phyloP scores from a whole-genome alignment of 1,284 basidiomycete species.

The Ustilago cynodontis region DNA sequence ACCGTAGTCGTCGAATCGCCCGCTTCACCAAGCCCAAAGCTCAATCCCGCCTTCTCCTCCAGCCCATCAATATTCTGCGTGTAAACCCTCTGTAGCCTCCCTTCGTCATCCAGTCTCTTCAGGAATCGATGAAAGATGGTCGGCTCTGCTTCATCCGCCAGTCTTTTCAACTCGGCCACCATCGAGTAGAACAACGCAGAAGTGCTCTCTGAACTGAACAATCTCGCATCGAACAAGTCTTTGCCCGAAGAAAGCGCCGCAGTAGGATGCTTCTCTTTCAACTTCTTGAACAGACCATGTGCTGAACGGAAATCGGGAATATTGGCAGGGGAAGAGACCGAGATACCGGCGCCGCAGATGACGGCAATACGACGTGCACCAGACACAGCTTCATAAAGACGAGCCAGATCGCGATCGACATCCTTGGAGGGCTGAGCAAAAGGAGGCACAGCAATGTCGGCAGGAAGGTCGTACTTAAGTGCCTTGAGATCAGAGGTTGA shows the following conservation, averaged over 20 bases:
- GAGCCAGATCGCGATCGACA: slow-evolving; percentile 61
- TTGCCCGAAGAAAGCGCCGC: slow-evolving; percentile 80
- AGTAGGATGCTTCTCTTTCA: slow-evolving; percentile 81
- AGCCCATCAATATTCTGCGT: slow-evolving; percentile 96
- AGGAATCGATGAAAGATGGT: slow-evolving; percentile 90
- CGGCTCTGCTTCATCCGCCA: slow-evolving; percentile 83
- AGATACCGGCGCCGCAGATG: slow-evolving; percentile 90
- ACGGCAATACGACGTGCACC: slow-evolving; percentile 85
- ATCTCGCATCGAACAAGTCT: slow-evolving; percentile 90
- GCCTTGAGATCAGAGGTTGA: slow-evolving; percentile 51
- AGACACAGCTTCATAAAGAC: slow-evolving; percentile 74
- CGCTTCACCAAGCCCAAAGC: slow-evolving; percentile 71
- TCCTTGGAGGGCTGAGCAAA: slow-evolving; percentile 52
- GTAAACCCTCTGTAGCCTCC: slow-evolving; percentile 87
- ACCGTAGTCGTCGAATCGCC: slow-evolving; percentile 53
- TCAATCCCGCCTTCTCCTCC: slow-evolving; percentile 81
- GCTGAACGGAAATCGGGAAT: slow-evolving; percentile 93
- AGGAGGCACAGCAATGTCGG: slow-evolving; percentile 45
- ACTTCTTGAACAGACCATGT: slow-evolving; percentile 82
- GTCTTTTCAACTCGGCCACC: slow-evolving; percentile 86
- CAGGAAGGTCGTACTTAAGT: slow-evolving; percentile 54
- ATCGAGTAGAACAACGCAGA: slow-evolving; percentile 89
- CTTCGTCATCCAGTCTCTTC: slow-evolving; percentile 83
- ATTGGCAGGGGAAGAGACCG: slow-evolving; percentile 79
- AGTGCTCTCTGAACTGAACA: slow-evolving; percentile 81